A percentile compares a stretch with the other conserved stretches of the same genome.
Conservation (phyloP, 495 filamentous ascomycete species). For the Penicillium malachiteum region DNA sequence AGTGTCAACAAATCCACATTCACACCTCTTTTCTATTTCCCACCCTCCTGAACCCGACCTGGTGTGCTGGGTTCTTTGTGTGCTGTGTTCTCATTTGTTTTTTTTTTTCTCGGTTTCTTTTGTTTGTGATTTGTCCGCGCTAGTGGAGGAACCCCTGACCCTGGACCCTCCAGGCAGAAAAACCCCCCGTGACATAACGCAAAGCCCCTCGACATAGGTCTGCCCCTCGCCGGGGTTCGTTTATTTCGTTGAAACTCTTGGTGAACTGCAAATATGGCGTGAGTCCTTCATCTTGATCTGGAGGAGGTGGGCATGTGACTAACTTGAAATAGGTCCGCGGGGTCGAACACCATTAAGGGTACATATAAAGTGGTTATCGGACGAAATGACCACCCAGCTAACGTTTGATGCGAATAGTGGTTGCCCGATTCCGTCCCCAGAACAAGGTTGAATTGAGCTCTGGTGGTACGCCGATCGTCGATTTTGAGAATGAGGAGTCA, state of each 20-base stretch:
- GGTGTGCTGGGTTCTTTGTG: neutral
- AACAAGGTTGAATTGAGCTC: slow-evolving; percentile 88
- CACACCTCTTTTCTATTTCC: slow-evolving; percentile 6
- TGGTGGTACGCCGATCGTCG: slow-evolving; percentile 87
- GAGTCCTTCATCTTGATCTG: slow-evolving; percentile 21
- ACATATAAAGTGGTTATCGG: slow-evolving; percentile 27
- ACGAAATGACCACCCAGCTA: slow-evolving; percentile 9
- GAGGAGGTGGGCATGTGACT: neutral
- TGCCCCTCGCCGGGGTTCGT: slow-evolving; percentile 32
- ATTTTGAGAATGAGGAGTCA: slow-evolving; percentile 85
- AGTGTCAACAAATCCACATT: slow-evolving; percentile 22
- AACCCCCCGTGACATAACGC: slow-evolving; percentile 10
- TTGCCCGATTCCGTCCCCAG: slow-evolving; percentile 95
- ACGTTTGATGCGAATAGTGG: slow-evolving; percentile 53
- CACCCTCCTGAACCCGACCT: slow-evolving; percentile 1
- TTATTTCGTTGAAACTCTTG: neutral
- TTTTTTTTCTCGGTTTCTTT: neutral
- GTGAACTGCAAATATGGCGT: slow-evolving; percentile 46
- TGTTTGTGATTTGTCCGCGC: neutral
- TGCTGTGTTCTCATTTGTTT: neutral
- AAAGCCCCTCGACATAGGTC: slow-evolving; percentile 15
- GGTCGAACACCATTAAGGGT: slow-evolving; percentile 73
- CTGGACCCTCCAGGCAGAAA: slow-evolving; percentile 25
- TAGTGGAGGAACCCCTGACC: slow-evolving; percentile 18
- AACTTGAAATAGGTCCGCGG: slow-evolving; percentile 30